Conservation (phyloP, 2,329 filamentous ascomycete genomes). For the Penicillium occitanis region DNA sequence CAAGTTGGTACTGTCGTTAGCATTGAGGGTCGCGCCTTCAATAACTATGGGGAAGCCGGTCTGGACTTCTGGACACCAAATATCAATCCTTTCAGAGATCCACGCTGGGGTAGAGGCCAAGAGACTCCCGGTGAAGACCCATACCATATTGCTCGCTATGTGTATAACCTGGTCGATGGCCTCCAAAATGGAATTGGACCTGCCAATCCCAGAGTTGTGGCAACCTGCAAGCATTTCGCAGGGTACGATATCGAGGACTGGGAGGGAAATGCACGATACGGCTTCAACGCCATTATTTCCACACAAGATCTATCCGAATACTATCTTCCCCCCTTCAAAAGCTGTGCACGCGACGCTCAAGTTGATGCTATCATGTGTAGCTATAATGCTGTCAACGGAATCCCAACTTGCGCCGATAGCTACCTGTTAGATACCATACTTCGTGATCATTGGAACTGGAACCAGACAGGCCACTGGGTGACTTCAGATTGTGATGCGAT, state of each 20-base stretch:
- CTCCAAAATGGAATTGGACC: slow-evolving; percentile 46
- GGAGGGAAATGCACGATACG: slow-evolving; percentile 42
- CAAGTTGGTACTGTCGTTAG: slow-evolving; percentile 52
- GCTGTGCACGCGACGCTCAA: slow-evolving; percentile 59
- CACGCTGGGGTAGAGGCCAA: slow-evolving; percentile 59
- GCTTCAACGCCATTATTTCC: slow-evolving; percentile 55
- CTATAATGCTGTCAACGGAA: slow-evolving; percentile 63
- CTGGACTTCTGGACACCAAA: slow-evolving; percentile 59
- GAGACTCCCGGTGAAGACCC: slow-evolving; percentile 61
- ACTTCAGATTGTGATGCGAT: slow-evolving; percentile 64
- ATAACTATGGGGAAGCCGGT: slow-evolving; percentile 55
- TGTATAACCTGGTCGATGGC: slow-evolving; percentile 50
- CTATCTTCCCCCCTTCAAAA: slow-evolving; percentile 63
- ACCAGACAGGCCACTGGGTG: slow-evolving; percentile 56
- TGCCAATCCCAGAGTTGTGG: slow-evolving; percentile 43
- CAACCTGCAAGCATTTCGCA: slow-evolving; percentile 60
- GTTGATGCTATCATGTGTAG: slow-evolving; percentile 60
- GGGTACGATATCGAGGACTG: slow-evolving; percentile 55
- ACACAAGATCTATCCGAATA: slow-evolving; percentile 65
- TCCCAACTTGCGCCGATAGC: slow-evolving; percentile 60
- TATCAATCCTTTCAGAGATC: slow-evolving; percentile 63
- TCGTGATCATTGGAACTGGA: slow-evolving; percentile 65
- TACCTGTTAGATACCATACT: slow-evolving; percentile 62
- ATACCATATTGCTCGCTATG: slow-evolving; percentile 50
- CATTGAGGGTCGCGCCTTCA: slow-evolving; percentile 63